Evolutionary conservation across 441 rosid species (phyloP).

Genomic region (Hypseocharis bilobata): DNA sequence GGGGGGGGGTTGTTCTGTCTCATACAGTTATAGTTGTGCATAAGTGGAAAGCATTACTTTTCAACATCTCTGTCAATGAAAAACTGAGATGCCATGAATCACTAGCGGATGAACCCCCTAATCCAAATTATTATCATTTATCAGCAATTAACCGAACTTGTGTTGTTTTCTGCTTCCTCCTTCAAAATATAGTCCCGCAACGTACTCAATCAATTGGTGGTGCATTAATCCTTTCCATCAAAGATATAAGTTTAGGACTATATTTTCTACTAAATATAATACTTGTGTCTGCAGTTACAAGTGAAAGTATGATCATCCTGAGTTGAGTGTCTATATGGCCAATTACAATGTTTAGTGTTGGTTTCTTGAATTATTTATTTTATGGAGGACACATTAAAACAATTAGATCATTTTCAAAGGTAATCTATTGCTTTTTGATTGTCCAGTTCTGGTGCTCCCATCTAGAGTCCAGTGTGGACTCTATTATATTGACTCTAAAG

Average conservation of each 20-base stretch:
- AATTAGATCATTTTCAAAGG: too few species aligned
- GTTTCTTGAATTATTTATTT: too few species aligned
- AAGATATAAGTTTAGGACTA: not conserved
- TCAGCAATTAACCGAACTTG: not conserved
- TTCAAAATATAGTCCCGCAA: not conserved
- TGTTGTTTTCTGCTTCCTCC: not conserved
- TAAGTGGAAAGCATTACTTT: not conserved
- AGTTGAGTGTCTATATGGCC: not conserved
- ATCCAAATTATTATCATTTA: not conserved
- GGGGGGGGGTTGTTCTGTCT: too few species aligned
- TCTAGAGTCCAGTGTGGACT: not conserved
- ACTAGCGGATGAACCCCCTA: not conserved
- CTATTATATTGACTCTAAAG: slow-evolving; percentile 16
- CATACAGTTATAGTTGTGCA: too few species aligned
- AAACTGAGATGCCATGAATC: not conserved
- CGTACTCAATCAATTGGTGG: not conserved
- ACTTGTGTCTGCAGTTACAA: not conserved
- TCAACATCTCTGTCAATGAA: not conserved
- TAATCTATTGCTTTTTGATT: too few species aligned
- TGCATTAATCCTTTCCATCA: not conserved
- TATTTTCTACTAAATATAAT: not conserved
- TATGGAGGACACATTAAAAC: too few species aligned
- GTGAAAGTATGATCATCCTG: not conserved
- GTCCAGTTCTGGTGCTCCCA: not conserved
- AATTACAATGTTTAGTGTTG: not conserved